Evolutionary conservation across 2,329 filamentous ascomycete genomes (phyloP).

Genomic region (Metarhizium robertsii): DNA sequence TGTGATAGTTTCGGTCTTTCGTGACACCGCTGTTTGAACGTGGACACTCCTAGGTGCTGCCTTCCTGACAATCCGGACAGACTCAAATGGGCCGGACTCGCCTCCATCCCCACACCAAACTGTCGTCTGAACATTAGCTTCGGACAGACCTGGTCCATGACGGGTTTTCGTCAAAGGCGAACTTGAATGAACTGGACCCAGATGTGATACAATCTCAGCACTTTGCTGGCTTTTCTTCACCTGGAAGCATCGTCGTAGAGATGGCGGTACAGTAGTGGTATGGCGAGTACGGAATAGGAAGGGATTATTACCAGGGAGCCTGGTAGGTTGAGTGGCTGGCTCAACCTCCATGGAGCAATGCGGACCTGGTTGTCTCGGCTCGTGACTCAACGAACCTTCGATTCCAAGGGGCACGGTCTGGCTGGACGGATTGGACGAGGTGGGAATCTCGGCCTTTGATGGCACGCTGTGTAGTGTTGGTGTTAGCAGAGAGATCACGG

Average conservation of each 20-base stretch:
- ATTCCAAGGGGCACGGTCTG: constrained; percentile 11
- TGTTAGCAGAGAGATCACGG: constrained; percentile 5
- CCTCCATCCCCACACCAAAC: constrained; percentile 19
- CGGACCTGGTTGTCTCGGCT: constrained; percentile 6
- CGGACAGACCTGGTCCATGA: constrained; percentile 5
- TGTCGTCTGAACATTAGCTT: constrained; percentile 12
- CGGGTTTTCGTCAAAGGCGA: neutral
- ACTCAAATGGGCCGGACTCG: neutral
- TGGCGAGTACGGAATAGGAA: constrained; percentile 25
- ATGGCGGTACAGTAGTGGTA: constrained; percentile 14
- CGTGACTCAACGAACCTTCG: constrained; percentile 7
- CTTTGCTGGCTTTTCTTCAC: neutral
- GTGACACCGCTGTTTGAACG: constrained; percentile 2
- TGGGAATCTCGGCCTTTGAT: constrained; percentile 2
- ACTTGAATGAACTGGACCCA: neutral
- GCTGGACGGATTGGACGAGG: constrained; percentile 11
- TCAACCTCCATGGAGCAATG: neutral
- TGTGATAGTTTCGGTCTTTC: neutral
- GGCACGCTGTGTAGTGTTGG: neutral
- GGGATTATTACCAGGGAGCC: constrained; percentile 16
- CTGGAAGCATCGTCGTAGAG: constrained; percentile 12
- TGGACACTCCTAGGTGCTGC: neutral
- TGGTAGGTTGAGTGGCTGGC: neutral
- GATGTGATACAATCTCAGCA: neutral
- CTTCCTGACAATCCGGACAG: neutral